Evolutionary conservation across 257 asterid genomes (phyloP), one percentile per base, ranked within the genome.

Genomic region (Salvia miltiorrhiza): DNA sequence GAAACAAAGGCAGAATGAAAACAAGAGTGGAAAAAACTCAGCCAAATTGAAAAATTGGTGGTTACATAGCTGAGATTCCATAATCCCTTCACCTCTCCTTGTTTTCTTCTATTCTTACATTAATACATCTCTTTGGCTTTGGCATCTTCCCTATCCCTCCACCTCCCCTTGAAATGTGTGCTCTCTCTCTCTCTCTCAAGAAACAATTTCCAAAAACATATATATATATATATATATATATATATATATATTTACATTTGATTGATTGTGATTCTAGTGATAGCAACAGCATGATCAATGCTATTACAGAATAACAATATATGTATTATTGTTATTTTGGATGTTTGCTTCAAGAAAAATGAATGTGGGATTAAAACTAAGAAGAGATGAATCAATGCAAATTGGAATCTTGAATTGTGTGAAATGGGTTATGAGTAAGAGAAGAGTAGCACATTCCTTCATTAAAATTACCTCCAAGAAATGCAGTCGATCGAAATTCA

Each of bases 111-210:
- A 2, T 65, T 67, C 85, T 71, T 65, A 50, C 78, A 30, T 30
- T 7, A 3, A 30, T n/a, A n/a, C n/a, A 78, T 90, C 82, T 83
- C 33, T 73, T 83, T n/a, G n/a, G n/a, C n/a, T 30, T 30, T 86
- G 88, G 81, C 88, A 20, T 62, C 76, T 80, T 79, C 73, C 69
- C 80, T 33, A 37, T 79, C 23, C 69, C 81, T 40, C 20, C 69
- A 20, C 69, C 81, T 40, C 20, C 69, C 81, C 82, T 88, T 63
- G 93, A 78, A 45, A 80, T 83, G 77, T 79, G 92, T 76, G 87
- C 65, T 75, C 81, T 69, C 69, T 59, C 60, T 19, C 67, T 78
- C 48, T 61, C 44, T 33, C 78, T 19, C 49, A 24, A 8, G 3
- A 26, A 53, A 56, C 57, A 30, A 12, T 70, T 73, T 70, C 68